A percentile compares a stretch with the other conserved stretches of the same genome.
These are phyloP conservation scores for Trypethelium eluteriae DNA, from an alignment of 495 filamentous ascomycete species.

Conservation along the genomic window DNA sequence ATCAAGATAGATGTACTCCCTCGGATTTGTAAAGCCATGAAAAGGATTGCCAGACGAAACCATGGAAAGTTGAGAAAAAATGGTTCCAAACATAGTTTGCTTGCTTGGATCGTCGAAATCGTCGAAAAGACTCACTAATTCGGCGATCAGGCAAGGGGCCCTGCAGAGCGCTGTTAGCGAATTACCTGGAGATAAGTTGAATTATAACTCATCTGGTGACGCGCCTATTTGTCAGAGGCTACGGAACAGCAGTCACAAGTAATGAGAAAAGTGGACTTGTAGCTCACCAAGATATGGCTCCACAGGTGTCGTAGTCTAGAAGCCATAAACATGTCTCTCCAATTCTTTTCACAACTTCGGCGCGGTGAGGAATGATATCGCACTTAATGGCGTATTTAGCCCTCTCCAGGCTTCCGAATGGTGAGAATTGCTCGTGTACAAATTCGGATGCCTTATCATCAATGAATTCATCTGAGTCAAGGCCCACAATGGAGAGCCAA, in stretches of 20 bases:
- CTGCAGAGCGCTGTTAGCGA: background rate
- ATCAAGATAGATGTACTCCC: background rate
- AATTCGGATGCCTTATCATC: background rate
- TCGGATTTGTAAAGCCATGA: background rate
- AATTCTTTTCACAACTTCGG: background rate
- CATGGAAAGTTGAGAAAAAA: background rate
- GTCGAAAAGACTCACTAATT: background rate
- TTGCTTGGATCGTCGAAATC: background rate
- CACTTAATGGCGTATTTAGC: background rate
- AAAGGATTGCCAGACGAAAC: background rate
- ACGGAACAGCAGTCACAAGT: background rate
- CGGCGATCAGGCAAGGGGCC: background rate
- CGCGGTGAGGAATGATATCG: background rate
- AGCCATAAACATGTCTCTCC: background rate
- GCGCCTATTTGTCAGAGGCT: background rate
- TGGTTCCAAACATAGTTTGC: background rate
- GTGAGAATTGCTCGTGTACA: background rate
- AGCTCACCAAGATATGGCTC: background rate
- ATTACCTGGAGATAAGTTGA: background rate
- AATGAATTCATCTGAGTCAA: background rate
- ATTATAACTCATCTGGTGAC: background rate
- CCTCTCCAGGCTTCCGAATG: background rate
- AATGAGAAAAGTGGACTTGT: background rate
- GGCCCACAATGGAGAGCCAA: background rate
- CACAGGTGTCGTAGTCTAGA: background rate